Evolutionary conservation across 805 yeast genomes (phyloP).

Genomic region (Candida boleticola): DNA sequence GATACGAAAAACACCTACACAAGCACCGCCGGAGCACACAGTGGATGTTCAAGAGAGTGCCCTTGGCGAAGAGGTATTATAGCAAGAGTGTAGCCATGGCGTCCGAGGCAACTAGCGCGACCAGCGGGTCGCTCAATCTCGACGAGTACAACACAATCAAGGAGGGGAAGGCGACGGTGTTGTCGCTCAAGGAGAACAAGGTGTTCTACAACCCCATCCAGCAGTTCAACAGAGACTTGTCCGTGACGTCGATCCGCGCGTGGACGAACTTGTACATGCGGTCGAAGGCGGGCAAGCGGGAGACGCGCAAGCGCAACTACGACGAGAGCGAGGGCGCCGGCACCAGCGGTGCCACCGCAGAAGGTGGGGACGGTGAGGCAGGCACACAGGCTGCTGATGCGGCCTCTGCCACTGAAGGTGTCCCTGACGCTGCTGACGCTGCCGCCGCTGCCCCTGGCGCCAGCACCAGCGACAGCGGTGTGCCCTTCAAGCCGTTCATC

Average conservation of each 20-base stretch:
- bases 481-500: constrained; percentile 55
- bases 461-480: too few species aligned
- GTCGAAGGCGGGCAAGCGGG: constrained; percentile 24
- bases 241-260: constrained; percentile 80
- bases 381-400: not conserved
- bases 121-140: not conserved
- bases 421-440: constrained; percentile 6
- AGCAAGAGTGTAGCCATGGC: too few species aligned
- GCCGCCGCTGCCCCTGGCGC: constrained; percentile 8
- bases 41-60: too few species aligned
- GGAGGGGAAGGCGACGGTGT: constrained; percentile 84
- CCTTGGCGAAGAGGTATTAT: too few species aligned
- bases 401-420: not conserved
- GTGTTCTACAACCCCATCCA: constrained; percentile 97
- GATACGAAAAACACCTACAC: too few species aligned
- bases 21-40: too few species aligned
- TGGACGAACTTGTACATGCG: constrained; percentile 67
- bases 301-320: constrained; percentile 19
- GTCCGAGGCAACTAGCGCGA: not conserved
- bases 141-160: constrained; percentile 34
- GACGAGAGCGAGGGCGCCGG: constrained; percentile 18
- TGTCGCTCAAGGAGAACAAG: constrained; percentile 75
- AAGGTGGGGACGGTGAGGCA: not conserved
- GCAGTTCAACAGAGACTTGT: constrained; percentile 91
- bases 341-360: not conserved